Base-by-base conservation (phyloP, 2,329 filamentous ascomycete species). In the Talaromyces funiculosus region DNA sequence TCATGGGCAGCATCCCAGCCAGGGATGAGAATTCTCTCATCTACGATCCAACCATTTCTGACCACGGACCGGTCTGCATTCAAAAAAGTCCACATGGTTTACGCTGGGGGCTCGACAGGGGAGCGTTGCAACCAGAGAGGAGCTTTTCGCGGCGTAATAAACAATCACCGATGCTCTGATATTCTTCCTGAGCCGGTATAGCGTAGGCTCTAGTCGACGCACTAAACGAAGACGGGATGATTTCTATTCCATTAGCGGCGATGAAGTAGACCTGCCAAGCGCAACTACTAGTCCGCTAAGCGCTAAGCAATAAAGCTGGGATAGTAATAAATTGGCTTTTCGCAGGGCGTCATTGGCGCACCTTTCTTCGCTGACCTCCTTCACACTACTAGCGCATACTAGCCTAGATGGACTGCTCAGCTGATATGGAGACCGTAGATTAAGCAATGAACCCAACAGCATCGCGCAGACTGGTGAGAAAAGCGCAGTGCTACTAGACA, bases 201-300 rank as follows among this genome's bases (percentile, higher is more conserved):
- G 47, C 26, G 29, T 31, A 47, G 22, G 14, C 14, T 10, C 22
- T 47, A 47, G 43, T 47, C 12, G 43, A 29, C 22, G 12, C 18
- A n/a, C 53, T 43, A 42, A 22, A 55, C 37, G 53, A 43, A 55
- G 53, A 42, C 53, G 53, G 51, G 53, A 18, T 40, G 31, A 54
- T 54, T 40, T 31, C 43, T 54, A 3, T 18, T 40, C 53, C 35
- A 40, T 54, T 35, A 54, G 35, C 22, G 35, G 14, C 14, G 22
- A 42, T 12, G 16, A 51, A 51, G 22, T 20, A 4, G 16, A 51
- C 45, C n/a, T 49, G 45, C 45, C 45, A 49, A 49, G 45, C n/a
- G 45, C 26, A 12, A 31, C 45, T 51, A 51, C 45, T 49, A 16
- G 24, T 9, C 7, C 14, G 43, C 45, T 49, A 49, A 33, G 47